Base-by-base conservation (phyloP, 1,284 basidiomycete genomes). In the Moniliella sp. region DNA sequence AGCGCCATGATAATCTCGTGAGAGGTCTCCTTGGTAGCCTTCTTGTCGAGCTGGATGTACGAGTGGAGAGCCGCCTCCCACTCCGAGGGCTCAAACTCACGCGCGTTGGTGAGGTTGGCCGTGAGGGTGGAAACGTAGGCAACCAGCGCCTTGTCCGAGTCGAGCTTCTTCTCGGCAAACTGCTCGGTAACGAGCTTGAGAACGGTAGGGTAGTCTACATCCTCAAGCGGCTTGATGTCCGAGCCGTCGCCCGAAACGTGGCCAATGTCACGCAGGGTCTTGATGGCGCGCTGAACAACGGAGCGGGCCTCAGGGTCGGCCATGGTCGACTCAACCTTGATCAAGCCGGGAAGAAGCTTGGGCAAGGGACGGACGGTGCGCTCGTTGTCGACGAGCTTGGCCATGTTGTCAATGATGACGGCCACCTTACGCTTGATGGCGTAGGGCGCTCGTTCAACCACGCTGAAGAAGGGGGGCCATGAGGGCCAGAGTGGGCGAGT, bases 401-500 rank as follows among this genome's bases (percentile, higher is more conserved):
- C 33, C 56, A 59, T 59, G 52, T 59, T 59, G 54, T 59, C 56
- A 30, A 53, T 56, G 42, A 59, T 59, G 40, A 59, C 56, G 36
- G 56, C 56, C 25, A 57, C 54, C 56, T 59, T 59, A 32, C 56
- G 56, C 54, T 59, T 59, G 36, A 52, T 59, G 34, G 56, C 51
- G 31, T 54, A 57, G 34, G 56, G 54, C n/a, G n/a, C n/a, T 16
- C 56, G 49, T 50, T 59, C 56, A 31, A 42, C 43, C 30, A 94
- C 73, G 75, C 91, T 91, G 43, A 99, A 72, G 27, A 99, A 76
- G 55, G 88, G 55, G 91, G 40, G 88, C 88, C 82, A 97, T 94
- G 51, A 99, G 76, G 50, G 91, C 93, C 53, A 99, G 78, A 47
- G 91, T 97, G 42, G 88, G 75, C 43, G 88, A 84, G 64, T 97